phyloP scores from a whole-genome alignment of 73 alveolate genomes.

The Symbiodinium pilosum region DNA sequence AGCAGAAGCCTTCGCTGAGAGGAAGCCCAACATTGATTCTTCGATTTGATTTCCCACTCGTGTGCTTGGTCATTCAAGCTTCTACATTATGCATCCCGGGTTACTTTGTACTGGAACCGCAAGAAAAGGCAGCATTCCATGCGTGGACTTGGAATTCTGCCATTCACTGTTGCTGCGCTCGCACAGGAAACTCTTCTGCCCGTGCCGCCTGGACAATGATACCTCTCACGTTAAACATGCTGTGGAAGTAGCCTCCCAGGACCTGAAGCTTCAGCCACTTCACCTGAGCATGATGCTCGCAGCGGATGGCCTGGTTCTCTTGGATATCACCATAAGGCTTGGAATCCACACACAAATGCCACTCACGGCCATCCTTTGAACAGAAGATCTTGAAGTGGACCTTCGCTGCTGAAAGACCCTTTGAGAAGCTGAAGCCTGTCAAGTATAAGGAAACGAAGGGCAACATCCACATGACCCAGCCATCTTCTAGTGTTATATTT shows the following conservation, averaged over 20 bases:
- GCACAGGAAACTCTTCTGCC: too few relatives aligned
- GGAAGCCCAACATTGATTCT: too few relatives aligned
- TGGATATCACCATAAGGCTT: background rate
- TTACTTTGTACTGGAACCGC: too few relatives aligned
- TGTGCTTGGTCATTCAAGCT: too few relatives aligned
- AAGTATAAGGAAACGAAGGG: background rate
- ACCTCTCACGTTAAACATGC: background rate
- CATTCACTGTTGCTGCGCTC: too few relatives aligned
- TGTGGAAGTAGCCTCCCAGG: background rate
- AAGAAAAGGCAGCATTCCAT: too few relatives aligned
- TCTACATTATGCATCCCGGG: too few relatives aligned
- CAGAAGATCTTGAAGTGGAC: conserved; percentile 3
- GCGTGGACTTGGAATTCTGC: too few relatives aligned
- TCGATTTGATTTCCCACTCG: too few relatives aligned
- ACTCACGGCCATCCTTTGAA: background rate
- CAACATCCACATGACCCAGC: conserved; percentile 5
- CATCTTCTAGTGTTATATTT: background rate
- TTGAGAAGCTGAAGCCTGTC: background rate
- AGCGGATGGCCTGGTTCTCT: background rate
- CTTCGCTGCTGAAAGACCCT: background rate
- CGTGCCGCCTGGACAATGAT: background rate
- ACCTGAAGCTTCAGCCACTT: background rate
- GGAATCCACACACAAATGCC: background rate
- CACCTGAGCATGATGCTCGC: background rate
- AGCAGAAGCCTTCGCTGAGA: too few relatives aligned